Percentiles rank a stretch among this genome's conserved stretches.
Evolutionary conservation across 768 basidiomycete species (phyloP).

Genomic region (Rhizopogon rudus): DNA sequence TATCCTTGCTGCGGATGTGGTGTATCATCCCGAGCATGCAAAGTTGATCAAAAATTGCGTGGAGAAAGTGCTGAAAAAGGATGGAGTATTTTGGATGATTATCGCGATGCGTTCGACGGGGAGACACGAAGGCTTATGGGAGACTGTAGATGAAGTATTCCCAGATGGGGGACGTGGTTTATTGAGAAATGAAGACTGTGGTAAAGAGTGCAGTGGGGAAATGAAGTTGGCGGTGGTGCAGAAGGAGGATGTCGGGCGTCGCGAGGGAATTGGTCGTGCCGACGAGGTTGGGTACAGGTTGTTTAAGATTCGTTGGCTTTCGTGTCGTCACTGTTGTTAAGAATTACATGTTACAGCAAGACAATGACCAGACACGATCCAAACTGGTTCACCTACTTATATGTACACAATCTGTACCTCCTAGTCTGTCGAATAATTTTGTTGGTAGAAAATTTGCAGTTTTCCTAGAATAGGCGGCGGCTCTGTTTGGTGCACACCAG

Average conservation of each 20-base stretch:
- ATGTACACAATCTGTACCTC: no score
- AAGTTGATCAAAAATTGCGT: slow-evolving; percentile 64
- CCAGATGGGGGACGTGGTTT: slow-evolving; percentile 8
- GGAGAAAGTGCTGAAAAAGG: slow-evolving; percentile 37
- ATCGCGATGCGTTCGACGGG: slow-evolving; percentile 63
- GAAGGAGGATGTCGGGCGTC: slow-evolving; percentile 41
- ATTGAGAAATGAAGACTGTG: slow-evolving; percentile 1
- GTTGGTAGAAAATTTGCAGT: no score
- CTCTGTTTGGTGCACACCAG: no score
- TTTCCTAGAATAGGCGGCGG: no score
- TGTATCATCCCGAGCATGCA: slow-evolving; percentile 71
- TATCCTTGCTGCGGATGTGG: slow-evolving; percentile 74
- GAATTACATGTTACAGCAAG: neutral
- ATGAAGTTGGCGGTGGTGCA: slow-evolving; percentile 42
- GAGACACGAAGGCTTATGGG: slow-evolving; percentile 53
- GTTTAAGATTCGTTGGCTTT: slow-evolving; percentile 69
- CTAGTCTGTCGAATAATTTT: no score
- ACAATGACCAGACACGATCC: no score
- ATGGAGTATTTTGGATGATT: slow-evolving; percentile 68
- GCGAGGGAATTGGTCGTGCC: slow-evolving; percentile 55
- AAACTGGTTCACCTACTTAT: no score
- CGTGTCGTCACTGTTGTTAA: neutral
- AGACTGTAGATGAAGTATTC: slow-evolving; percentile 56
- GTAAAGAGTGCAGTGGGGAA: neutral
- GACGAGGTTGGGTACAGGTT: slow-evolving; percentile 67